A percentile compares a stretch with the other conserved stretches of the same genome.
phyloP scores from a whole-genome alignment of 2,329 filamentous ascomycete species.

The Coniella vitis region DNA sequence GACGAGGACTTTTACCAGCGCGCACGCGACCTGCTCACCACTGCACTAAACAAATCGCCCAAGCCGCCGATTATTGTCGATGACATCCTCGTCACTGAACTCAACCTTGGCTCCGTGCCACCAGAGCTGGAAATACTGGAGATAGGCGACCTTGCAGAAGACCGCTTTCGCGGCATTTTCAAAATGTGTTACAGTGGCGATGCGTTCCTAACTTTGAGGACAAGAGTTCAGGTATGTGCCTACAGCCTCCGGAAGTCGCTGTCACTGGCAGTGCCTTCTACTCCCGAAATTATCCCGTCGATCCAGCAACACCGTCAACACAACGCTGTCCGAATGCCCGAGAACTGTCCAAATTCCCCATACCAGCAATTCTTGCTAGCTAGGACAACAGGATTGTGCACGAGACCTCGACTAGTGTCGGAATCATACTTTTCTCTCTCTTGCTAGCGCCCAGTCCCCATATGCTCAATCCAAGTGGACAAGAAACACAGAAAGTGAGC shows the following conservation, averaged over 20 bases:
- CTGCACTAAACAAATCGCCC: slow-evolving; percentile 92
- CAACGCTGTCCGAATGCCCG: not conserved
- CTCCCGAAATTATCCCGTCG: not conserved
- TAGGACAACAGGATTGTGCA: not conserved
- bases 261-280: not conserved
- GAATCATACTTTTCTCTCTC: too few relatives aligned
- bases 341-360: not conserved
- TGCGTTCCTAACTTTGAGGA: slow-evolving; percentile 90
- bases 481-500: too few relatives aligned
- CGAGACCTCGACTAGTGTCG: slow-evolving; percentile 11
- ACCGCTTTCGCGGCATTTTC: slow-evolving; percentile 95
- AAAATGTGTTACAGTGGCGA: slow-evolving; percentile 98
- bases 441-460: too few relatives aligned
- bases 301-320: not conserved
- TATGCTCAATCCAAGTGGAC: too few relatives aligned
- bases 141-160: slow-evolving; percentile 94
- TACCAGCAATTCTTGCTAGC: not conserved
- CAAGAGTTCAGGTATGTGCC: slow-evolving; percentile 74
- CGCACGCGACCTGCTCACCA: slow-evolving; percentile 88
- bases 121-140: slow-evolving; percentile 95
- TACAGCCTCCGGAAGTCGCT: slow-evolving; percentile 15
- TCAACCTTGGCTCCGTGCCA: slow-evolving; percentile 91
- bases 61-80: slow-evolving; percentile 99
- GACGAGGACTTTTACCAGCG: slow-evolving; percentile 86
- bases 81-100: slow-evolving; percentile 95